phyloP scores from a whole-genome alignment of 371 early-diverging fungal genomes.

The Fennellomyces sp. region DNA sequence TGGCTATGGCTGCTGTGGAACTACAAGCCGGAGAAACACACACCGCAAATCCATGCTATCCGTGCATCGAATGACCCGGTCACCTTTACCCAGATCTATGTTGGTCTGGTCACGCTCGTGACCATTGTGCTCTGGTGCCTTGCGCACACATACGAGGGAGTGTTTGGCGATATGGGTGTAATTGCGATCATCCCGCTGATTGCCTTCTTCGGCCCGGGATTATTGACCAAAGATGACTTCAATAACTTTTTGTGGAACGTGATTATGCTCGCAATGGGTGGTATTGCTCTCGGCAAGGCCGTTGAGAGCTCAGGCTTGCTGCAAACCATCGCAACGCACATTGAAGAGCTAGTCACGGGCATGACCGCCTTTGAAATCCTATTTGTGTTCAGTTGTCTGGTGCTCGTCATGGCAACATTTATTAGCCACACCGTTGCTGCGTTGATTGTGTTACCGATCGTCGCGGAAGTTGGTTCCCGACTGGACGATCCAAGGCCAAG shows the following conservation, averaged over 20 bases:
- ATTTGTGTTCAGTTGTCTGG: conserved; percentile 68
- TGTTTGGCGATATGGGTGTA: conserved; percentile 84
- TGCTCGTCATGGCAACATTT: conserved; percentile 86
- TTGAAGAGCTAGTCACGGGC: conserved; percentile 67
- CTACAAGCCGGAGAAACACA: conserved; percentile 67
- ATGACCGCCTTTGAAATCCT: conserved; percentile 71
- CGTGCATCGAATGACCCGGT: conserved; percentile 63
- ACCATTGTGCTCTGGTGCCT: conserved; percentile 85
- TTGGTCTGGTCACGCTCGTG: conserved; percentile 59
- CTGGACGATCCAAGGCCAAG: conserved; percentile 86
- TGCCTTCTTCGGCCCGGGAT: conserved; percentile 79
- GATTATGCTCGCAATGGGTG: conserved; percentile 89
- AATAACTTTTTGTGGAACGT: conserved; percentile 81
- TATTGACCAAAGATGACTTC: conserved; percentile 84
- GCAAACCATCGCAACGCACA: conserved; percentile 71
- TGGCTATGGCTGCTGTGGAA: conserved; percentile 69
- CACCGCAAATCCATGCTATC: conserved; percentile 58
- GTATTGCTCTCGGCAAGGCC: conserved; percentile 82
- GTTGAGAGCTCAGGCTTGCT: conserved; percentile 80
- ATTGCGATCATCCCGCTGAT: conserved; percentile 81
- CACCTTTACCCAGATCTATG: conserved; percentile 64
- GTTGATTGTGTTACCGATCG: conserved; percentile 82
- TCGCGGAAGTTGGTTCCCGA: conserved; percentile 72
- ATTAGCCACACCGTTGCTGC: conserved; percentile 96
- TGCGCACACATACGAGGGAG: conserved; percentile 56